These are phyloP conservation scores for Solanum etuberosum DNA, from an alignment of 257 asterid genomes.

Conservation along the genomic window DNA sequence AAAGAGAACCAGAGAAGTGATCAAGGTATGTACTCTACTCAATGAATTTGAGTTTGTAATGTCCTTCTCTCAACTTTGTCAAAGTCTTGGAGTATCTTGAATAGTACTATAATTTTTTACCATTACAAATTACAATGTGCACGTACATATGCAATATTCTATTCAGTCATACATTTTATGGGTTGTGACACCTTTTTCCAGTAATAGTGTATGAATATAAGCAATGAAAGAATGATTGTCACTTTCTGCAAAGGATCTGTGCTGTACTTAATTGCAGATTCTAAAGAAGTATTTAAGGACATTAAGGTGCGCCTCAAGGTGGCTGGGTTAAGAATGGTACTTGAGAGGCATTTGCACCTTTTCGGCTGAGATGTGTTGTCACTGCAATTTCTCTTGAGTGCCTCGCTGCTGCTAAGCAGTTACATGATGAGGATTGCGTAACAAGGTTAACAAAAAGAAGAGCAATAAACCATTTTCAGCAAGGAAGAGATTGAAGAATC, in stretches of 20 bases:
- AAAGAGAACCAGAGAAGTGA: slow-evolving; percentile 55
- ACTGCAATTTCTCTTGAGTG: background rate
- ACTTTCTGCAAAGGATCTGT: background rate
- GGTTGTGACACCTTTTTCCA: background rate
- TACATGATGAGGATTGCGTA: background rate
- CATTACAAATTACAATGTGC: background rate
- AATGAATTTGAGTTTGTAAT: background rate
- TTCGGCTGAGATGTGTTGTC: background rate
- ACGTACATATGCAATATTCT: background rate
- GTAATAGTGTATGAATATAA: background rate
- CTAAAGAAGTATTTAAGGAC: background rate
- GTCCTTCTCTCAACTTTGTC: background rate
- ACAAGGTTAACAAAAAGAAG: background rate
- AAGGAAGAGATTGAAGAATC: background rate
- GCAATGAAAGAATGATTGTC: background rate
- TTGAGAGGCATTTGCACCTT: background rate
- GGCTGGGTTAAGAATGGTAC: background rate
- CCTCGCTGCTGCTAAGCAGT: background rate
- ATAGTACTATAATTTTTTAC: background rate
- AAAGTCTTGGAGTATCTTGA: background rate
- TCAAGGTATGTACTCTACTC: slow-evolving; percentile 15
- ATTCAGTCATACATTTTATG: background rate
- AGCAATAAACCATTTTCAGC: background rate
- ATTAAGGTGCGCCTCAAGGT: background rate
- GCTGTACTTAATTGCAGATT: background rate